A percentile compares a stretch with the other conserved stretches of the same genome.
Evolutionary conservation across 768 basidiomycete genomes (phyloP).

Genomic region (Sarcomyxa edulis): DNA sequence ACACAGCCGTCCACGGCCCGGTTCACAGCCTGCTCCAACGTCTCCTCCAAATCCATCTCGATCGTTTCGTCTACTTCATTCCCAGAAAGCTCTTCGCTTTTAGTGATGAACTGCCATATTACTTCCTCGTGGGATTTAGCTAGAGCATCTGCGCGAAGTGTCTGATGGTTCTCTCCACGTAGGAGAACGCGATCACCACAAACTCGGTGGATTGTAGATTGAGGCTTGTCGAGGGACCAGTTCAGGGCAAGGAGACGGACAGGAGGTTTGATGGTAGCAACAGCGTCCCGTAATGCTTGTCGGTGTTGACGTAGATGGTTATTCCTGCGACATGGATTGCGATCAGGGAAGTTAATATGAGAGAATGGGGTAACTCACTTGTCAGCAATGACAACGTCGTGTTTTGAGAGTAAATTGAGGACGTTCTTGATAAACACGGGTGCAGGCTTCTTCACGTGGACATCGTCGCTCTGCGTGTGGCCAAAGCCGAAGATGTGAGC

Average conservation of each 20-base stretch:
- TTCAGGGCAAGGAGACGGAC: constrained; percentile 78
- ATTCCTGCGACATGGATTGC: constrained; percentile 44
- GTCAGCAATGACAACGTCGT: constrained; percentile 89
- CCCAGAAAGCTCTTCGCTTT: constrained; percentile 54
- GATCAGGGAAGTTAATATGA: not conserved
- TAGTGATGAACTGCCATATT: constrained; percentile 73
- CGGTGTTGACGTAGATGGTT: constrained; percentile 87
- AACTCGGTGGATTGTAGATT: constrained; percentile 61
- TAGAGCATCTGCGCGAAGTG: constrained; percentile 52
- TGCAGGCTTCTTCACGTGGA: constrained; percentile 69
- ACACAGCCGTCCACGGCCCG: constrained; percentile 57
- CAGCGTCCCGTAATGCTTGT: constrained; percentile 54
- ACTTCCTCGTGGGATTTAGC: constrained; percentile 68
- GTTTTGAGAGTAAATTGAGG: constrained; percentile 43
- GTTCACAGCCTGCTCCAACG: constrained; percentile 47
- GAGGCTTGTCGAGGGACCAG: constrained; percentile 59
- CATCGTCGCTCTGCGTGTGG: constrained; percentile 93
- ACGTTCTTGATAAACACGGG: constrained; percentile 73
- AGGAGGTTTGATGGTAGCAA: constrained; percentile 36
- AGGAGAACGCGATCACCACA: constrained; percentile 68
- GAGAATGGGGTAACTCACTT: constrained; percentile 54
- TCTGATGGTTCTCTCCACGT: constrained; percentile 86
- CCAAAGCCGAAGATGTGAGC: constrained; percentile 76
- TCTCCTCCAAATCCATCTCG: constrained; percentile 58
- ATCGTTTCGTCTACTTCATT: constrained; percentile 64